These are phyloP conservation scores for Otatea glauca DNA, from an alignment of 176 grass and related monocot genomes.

Conservation along the genomic window DNA sequence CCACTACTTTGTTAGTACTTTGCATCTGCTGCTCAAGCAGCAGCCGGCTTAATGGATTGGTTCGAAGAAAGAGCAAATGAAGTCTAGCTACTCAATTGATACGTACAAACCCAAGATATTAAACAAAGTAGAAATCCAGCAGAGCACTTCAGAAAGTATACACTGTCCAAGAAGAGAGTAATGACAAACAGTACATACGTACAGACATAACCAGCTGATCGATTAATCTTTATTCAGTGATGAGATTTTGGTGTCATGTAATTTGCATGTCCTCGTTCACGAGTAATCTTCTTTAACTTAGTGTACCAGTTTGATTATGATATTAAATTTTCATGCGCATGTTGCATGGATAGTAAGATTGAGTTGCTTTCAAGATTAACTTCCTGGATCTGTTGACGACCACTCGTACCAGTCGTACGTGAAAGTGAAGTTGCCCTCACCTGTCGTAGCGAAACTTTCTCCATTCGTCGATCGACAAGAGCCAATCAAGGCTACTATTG, in stretches of 20 bases:
- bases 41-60: constrained; percentile 7
- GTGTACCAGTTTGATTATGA: background rate
- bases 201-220: background rate
- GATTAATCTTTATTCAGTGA: background rate
- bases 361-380: background rate
- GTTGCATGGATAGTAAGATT: background rate
- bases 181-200: background rate
- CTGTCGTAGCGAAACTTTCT: background rate
- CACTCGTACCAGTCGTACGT: background rate
- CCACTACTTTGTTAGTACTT: constrained; percentile 3
- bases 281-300: background rate
- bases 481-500: constrained; percentile 36
- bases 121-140: background rate
- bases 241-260: background rate
- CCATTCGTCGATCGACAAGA: background rate
- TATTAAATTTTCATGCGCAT: background rate
- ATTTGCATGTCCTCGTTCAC: background rate
- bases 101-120: background rate
- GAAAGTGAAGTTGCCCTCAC: constrained; percentile 21
- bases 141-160: background rate
- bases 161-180: background rate
- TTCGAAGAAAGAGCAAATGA: background rate
- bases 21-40: constrained; percentile 19
- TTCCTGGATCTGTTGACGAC: background rate
- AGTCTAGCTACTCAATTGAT: background rate